Conservation (phyloP, 345 rosid species). For the Brassica juncea region DNA sequence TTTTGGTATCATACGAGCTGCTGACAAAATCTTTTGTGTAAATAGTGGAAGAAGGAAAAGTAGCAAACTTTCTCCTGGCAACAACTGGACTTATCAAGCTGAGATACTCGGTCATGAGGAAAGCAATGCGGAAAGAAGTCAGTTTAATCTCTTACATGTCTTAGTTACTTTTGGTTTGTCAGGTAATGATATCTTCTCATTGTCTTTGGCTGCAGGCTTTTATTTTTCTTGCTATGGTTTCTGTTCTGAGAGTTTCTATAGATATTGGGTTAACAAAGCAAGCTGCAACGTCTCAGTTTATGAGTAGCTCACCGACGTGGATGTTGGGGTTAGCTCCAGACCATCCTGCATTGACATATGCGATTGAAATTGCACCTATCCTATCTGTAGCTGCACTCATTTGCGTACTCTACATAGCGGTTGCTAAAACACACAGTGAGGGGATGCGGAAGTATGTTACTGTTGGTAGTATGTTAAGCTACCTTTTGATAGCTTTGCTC, state of each 20-base stretch:
- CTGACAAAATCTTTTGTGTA: conserved; percentile 28
- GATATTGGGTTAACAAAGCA: conserved; percentile 90
- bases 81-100: conserved; percentile 73
- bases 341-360: conserved; percentile 52
- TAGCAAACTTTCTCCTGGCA: conserved; percentile 83
- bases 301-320: conserved; percentile 76
- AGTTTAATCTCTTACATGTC: conserved; percentile 37
- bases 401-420: conserved; percentile 45
- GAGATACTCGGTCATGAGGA: conserved; percentile 58
- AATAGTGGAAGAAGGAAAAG: conserved; percentile 97
- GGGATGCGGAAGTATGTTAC: conserved; percentile 53
- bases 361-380: conserved; percentile 58
- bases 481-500: conserved; percentile 67
- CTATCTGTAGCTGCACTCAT: conserved; percentile 51
- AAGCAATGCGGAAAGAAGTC: conserved; percentile 64
- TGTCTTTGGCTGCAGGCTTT: conserved; percentile 60
- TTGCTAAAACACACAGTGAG: conserved; percentile 28
- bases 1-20: background rate
- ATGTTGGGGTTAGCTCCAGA: conserved; percentile 57
- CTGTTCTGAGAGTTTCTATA: conserved; percentile 66
- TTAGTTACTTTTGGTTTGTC: conserved; percentile 27
- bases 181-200: conserved; percentile 3
- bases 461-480: conserved; percentile 56
- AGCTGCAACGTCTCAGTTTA: conserved; percentile 83
- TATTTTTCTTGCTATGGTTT: conserved; percentile 60